phyloP scores from a whole-genome alignment of 345 rosid species.

The Microcos paniculata region DNA sequence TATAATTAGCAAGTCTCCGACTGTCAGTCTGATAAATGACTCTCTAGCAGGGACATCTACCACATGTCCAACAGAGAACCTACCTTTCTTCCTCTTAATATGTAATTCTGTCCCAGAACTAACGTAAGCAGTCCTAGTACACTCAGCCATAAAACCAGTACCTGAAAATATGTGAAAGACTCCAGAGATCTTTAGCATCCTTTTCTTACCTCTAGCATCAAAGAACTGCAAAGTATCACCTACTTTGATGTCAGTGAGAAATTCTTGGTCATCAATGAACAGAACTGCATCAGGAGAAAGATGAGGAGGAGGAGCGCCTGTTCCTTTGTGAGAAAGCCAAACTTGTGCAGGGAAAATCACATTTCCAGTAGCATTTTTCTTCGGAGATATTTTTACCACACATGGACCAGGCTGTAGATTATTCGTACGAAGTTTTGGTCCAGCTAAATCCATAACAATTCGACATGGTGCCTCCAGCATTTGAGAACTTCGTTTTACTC shows the following conservation, averaged over 20 bases:
- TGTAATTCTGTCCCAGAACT: slow-evolving; percentile 51
- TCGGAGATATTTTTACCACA: slow-evolving; percentile 54
- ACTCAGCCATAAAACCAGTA: slow-evolving; percentile 55
- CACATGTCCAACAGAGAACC: slow-evolving; percentile 42
- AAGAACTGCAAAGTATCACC: slow-evolving; percentile 49
- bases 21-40: slow-evolving; percentile 48
- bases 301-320: slow-evolving; percentile 56
- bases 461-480: slow-evolving; percentile 63
- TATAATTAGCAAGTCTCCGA: slow-evolving; percentile 62
- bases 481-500: slow-evolving; percentile 52
- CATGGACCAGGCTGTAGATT: slow-evolving; percentile 57
- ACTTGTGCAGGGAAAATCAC: slow-evolving; percentile 51
- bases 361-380: slow-evolving; percentile 56
- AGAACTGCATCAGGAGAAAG: slow-evolving; percentile 50
- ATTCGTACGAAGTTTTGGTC: slow-evolving; percentile 71
- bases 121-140: slow-evolving; percentile 51
- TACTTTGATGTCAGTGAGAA: slow-evolving; percentile 42
- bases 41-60: slow-evolving; percentile 56
- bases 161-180: slow-evolving; percentile 52
- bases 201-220: slow-evolving; percentile 63
- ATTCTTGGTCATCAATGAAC: slow-evolving; percentile 36
- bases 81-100: slow-evolving; percentile 50
- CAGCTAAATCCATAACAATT: slow-evolving; percentile 74
- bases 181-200: slow-evolving; percentile 42
- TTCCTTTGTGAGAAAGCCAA: slow-evolving; percentile 54